Base-by-base conservation (phyloP, 805 yeast species). In the Metschnikowia lachancei region DNA sequence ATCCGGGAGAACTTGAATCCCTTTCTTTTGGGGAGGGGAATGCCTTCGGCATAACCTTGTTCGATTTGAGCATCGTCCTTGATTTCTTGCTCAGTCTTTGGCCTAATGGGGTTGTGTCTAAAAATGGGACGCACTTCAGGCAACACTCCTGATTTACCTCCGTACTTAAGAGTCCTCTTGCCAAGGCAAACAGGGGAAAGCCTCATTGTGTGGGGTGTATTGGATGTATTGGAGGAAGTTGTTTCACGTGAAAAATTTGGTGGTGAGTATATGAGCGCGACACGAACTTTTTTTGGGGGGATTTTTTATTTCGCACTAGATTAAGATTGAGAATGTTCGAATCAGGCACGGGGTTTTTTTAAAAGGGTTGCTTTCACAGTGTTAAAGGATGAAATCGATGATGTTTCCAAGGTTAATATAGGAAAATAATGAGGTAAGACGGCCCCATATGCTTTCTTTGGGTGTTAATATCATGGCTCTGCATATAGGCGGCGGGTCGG, bases 61-160 rank as follows among this genome's bases (percentile, higher is more conserved):
- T 66, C 75, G 16, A 80, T 76, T 30, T 75, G 66, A 29, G 65
- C 51, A 43, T 75, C 76, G 33, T 75, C 72, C 14, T 71, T 75
- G 46, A 51, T 36, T 46, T 72, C 75, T 28, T 70, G 58, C 12
- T 54, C 76, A 51, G 75, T 75, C 50, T 71, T 61, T 26, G 81
- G 83, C 52, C 77, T 75, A 39, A 75, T 72, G 4, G 90, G 87
- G 45, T 79, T 78, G 16, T 62, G 51, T 57, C 82, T 86, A 67
- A 91, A 80, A 26, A 88, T 81, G 33, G 83, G 80, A 58, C 96
- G 82, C 9, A 87, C 82, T 45, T 69, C 73, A 39, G 97, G 97
- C 53, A 91, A 74, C 41, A 87, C 74, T 62, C 97, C 97, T 40
- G 92, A 83, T 65, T 85, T 85, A 13, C 81, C 81, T 26, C 82